These are phyloP conservation scores for Colletotrichum lini DNA, from an alignment of 2,329 filamentous ascomycete genomes.

Conservation along the genomic window DNA sequence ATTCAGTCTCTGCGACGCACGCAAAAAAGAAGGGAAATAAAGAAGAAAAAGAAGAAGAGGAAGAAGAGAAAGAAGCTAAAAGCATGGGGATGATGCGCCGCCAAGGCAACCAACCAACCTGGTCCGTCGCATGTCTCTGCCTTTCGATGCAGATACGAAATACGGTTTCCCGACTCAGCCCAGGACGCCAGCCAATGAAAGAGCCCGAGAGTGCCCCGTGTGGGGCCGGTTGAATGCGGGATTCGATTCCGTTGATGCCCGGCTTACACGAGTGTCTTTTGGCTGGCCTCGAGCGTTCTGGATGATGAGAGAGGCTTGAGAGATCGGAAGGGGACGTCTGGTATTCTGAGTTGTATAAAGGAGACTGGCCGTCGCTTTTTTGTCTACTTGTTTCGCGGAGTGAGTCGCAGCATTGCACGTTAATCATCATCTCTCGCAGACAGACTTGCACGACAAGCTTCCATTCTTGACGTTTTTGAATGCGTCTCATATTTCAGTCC, in stretches of 20 bases:
- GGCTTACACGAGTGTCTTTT: constrained; percentile 10
- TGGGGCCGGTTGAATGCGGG: constrained; percentile 19
- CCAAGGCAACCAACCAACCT: constrained; percentile 10
- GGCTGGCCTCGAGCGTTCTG: constrained; percentile 21
- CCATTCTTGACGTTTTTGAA: neutral
- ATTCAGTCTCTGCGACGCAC: neutral
- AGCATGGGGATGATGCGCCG: neutral
- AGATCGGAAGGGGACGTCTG: accelerated
- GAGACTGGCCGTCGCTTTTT: neutral
- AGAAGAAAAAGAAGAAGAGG: too few relatives aligned
- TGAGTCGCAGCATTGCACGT: neutral
- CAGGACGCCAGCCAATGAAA: constrained; percentile 7
- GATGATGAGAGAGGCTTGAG: neutral
- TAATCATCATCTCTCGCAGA: neutral
- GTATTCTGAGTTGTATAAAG: neutral
- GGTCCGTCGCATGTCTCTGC: constrained; percentile 32
- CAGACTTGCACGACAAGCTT: neutral
- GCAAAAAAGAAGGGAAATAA: too few relatives aligned
- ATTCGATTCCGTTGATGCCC: constrained; percentile 14
- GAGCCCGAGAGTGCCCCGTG: constrained; percentile 14
- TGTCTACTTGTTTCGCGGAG: too few relatives aligned
- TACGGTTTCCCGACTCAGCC: constrained; percentile 28
- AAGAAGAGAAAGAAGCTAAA: neutral
- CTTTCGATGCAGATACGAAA: constrained; percentile 35
- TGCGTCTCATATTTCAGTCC: neutral